phyloP scores from a whole-genome alignment of 2,329 filamentous ascomycete species.

The Leptographium procerum region DNA sequence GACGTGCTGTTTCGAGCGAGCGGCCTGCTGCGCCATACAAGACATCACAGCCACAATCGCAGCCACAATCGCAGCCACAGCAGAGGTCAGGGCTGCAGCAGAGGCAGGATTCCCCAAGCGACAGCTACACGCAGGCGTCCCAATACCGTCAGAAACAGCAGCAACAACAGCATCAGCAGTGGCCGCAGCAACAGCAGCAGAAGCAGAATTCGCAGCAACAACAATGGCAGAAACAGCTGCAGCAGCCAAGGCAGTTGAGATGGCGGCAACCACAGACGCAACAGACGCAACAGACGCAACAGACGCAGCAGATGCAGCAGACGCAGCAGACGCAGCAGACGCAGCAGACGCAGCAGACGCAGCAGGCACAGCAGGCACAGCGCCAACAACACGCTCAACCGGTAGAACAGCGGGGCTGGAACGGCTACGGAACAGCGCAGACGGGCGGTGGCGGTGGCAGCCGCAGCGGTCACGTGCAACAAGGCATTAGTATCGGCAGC shows the following conservation, averaged over 20 bases:
- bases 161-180: neutral
- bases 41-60: neutral
- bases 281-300: too few species aligned
- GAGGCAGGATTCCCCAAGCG: neutral
- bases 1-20: neutral
- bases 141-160: neutral
- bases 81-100: neutral
- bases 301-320: neutral
- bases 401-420: neutral
- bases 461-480: too few species aligned
- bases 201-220: neutral
- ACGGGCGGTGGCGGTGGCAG: neutral
- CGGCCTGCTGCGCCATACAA: neutral
- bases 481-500: too few species aligned
- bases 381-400: neutral
- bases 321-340: neutral
- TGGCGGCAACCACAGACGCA: neutral
- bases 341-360: neutral
- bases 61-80: neutral
- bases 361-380: neutral
- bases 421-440: neutral
- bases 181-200: neutral
- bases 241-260: neutral
- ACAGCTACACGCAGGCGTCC: conserved; percentile 12
- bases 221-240: conserved; percentile 1